Conservation (phyloP, 75 land plant species). For the Chamaecyparis obtusa region DNA sequence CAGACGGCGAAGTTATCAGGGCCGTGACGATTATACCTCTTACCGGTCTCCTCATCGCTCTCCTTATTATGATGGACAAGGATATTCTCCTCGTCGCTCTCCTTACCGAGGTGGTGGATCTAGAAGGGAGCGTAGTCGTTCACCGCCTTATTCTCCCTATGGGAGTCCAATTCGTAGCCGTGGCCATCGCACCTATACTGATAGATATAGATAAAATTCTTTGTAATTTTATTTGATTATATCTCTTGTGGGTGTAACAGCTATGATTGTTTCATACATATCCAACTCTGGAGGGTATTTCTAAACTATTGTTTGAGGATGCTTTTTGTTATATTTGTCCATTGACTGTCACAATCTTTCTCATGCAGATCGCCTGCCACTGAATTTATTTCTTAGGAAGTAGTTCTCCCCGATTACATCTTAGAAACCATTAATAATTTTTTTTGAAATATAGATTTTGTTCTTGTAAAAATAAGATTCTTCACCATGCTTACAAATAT, state of each 20-base stretch:
- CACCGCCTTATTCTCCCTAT: conserved; percentile 59
- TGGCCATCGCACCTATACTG: conserved; percentile 11
- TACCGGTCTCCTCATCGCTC: conserved; percentile 67
- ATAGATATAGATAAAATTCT: not conserved
- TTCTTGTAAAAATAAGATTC: not conserved
- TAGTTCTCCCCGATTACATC: not conserved
- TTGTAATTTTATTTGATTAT: not conserved
- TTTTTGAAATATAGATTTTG: not conserved
- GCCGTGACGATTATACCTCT: conserved; percentile 47
- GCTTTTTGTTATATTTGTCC: not conserved
- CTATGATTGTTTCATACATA: not conserved
- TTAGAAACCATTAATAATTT: not conserved
- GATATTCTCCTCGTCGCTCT: conserved; percentile 59
- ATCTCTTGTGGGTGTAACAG: not conserved
- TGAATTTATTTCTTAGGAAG: not conserved
- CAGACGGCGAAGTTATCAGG: conserved; percentile 35
- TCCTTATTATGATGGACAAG: conserved; percentile 60
- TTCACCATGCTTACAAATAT: not conserved
- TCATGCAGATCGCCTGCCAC: not conserved
- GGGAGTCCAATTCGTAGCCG: conserved; percentile 39
- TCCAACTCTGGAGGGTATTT: not conserved
- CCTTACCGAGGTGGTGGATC: conserved; percentile 54
- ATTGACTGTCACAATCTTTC: not conserved
- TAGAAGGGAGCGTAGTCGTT: conserved; percentile 62
- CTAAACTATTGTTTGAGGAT: not conserved